A percentile compares a stretch with the other conserved stretches of the same genome.
These are phyloP conservation scores for Colletotrichum incanum DNA, from an alignment of 2,329 filamentous ascomycete species.

Conservation along the genomic window DNA sequence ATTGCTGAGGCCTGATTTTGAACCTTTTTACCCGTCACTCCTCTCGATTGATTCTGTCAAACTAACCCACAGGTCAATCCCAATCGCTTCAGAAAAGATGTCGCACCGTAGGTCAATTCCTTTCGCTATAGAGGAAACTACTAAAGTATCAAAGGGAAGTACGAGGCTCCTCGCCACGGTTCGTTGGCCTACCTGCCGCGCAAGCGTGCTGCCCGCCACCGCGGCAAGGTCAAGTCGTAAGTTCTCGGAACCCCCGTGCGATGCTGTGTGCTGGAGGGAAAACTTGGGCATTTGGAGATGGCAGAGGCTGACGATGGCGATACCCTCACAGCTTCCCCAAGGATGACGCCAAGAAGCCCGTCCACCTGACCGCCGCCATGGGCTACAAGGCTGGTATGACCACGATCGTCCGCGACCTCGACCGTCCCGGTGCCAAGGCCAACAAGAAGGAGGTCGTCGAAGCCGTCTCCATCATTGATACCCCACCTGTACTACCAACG, in stretches of 20 bases:
- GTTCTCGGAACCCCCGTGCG: slow-evolving; percentile 53
- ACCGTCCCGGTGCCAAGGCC: slow-evolving; percentile 98
- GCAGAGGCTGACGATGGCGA: slow-evolving; percentile 47
- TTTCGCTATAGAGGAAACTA: no score
- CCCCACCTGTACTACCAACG: slow-evolving; percentile 94
- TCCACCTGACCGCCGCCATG: slow-evolving; percentile 98
- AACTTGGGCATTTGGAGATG: slow-evolving; percentile 45
- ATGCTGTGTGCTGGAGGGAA: not conserved
- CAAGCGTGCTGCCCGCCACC: slow-evolving; percentile 94
- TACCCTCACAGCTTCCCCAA: slow-evolving; percentile 87
- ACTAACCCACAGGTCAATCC: not conserved
- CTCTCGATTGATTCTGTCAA: no score
- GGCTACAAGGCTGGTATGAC: slow-evolving; percentile 99
- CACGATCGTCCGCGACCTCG: slow-evolving; percentile 98
- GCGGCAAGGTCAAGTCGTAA: slow-evolving; percentile 99
- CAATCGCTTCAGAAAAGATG: slow-evolving; percentile 41
- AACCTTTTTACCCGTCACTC: no score
- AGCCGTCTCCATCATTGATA: slow-evolving; percentile 90
- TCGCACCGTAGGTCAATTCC: slow-evolving; percentile 47
- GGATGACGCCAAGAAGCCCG: slow-evolving; percentile 99
- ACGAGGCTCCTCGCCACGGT: slow-evolving; percentile 94
- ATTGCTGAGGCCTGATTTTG: no score
- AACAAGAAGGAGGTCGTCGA: slow-evolving; percentile 99
- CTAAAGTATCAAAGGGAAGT: slow-evolving; percentile 53
- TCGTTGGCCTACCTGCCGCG: slow-evolving; percentile 89